Base-by-base conservation (phyloP, 1,284 basidiomycete species). In the Dichomitus squalens region DNA sequence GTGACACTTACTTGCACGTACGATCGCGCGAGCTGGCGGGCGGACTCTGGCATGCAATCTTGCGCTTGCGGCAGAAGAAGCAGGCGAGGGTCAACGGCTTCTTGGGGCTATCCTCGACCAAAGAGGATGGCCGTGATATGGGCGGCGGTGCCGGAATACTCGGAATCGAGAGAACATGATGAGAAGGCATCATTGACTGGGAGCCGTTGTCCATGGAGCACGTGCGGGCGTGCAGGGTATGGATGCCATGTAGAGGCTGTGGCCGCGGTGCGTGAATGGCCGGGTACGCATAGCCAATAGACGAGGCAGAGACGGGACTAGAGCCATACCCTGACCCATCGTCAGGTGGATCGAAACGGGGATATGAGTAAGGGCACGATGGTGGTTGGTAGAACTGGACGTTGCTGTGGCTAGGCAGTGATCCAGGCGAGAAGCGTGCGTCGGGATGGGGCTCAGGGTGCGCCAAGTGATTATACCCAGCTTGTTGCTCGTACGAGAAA, bases 11-110 rank as follows among this genome's bases (percentile, higher is more conserved):
- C 77, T 75, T 76, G 77, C 77, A 79, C 1, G 72, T 74, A 39
- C 69, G 69, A 59, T 75, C 73, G 52, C 61, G 60, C 36, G 67
- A 70, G 25, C 67, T 74, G 40, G 72, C 71, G 27, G 70, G 64
- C 35, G 76, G 75, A 27, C 74, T 73, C 27, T 76, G 73, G 63
- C 78, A 79, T 14, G 77, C 77, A 52, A 79, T 79, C 72, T 79
- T 79, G 50, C 77, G 72, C 53, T 76, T 76, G 33, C 78, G 65
- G 59, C 78, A 79, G 66, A 79, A 79, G 57, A 72, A 74, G 61
- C 77, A 79, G 7, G 77, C 76, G 29, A 79, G 68, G 36, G 73
- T 76, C 12, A 76, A 73, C 49, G 73, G 72, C 68, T 75, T 77
- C 66, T 73, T 74, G 25, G 72, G 69, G 49, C 64, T 64, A 60